Conservation (phyloP, 2,329 filamentous ascomycete genomes). For the Diatrype stigma region DNA sequence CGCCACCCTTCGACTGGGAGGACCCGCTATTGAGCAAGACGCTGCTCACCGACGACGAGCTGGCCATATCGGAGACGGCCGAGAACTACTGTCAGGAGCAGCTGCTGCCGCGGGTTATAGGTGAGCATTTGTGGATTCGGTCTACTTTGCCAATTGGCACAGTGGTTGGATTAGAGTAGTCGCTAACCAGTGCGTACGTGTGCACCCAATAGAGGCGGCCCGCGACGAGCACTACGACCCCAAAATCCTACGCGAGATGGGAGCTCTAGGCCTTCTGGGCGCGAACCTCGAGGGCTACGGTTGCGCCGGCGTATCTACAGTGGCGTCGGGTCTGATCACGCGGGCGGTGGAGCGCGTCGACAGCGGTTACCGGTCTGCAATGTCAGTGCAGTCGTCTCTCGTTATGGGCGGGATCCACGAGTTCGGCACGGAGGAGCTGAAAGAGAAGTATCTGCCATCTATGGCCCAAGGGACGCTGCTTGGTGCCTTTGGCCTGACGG, state of each 20-base stretch:
- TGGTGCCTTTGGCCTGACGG: constrained; percentile 84
- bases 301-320: constrained; percentile 82
- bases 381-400: constrained; percentile 91
- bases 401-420: constrained; percentile 90
- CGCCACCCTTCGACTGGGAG: constrained; percentile 76
- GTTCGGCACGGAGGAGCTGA: constrained; percentile 81
- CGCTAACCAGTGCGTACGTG: constrained; percentile 12
- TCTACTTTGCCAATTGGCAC: constrained; percentile 45
- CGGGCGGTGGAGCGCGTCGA: constrained; percentile 88
- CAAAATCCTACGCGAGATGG: constrained; percentile 86
- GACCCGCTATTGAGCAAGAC: constrained; percentile 75
- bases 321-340: constrained; percentile 85
- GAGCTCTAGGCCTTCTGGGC: constrained; percentile 82
- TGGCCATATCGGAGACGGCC: constrained; percentile 84
- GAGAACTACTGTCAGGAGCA: constrained; percentile 92
- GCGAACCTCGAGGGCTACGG: constrained; percentile 83
- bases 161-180: neutral
- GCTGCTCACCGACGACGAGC: constrained; percentile 83
- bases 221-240: constrained; percentile 82
- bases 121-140: constrained; percentile 52
- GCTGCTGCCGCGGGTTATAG: constrained; percentile 77
- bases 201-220: constrained; percentile 36
- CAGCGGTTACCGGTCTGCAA: constrained; percentile 85
- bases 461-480: constrained; percentile 80
- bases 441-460: constrained; percentile 74